Evolutionary conservation across 805 yeast species (phyloP).

Genomic region (Ogataea parapolymorpha): DNA sequence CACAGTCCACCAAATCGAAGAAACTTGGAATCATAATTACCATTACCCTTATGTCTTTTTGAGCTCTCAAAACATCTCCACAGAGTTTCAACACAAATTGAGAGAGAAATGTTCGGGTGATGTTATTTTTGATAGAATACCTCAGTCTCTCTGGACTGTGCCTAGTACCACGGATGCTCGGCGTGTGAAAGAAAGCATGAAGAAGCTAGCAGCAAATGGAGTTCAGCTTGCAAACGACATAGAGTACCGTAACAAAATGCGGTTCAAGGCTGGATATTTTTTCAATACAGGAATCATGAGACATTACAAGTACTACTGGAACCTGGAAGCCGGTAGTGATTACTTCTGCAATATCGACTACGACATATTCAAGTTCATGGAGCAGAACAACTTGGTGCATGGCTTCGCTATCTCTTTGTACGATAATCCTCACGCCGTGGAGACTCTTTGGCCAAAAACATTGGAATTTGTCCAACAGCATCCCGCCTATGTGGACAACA

Average conservation of each 20-base stretch:
- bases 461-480: conserved; percentile 56
- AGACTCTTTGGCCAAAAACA: conserved; percentile 73
- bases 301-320: conserved; percentile 85
- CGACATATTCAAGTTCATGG: conserved; percentile 81
- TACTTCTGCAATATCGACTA: conserved; percentile 73
- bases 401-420: conserved; percentile 74
- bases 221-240: conserved; percentile 72
- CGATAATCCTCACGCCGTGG: conserved; percentile 62
- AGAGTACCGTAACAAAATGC: conserved; percentile 83
- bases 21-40: conserved; percentile 58
- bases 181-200: conserved; percentile 11
- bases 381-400: conserved; percentile 63
- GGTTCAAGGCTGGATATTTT: conserved; percentile 82
- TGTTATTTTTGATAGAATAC: conserved; percentile 27
- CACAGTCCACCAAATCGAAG: conserved; percentile 57
- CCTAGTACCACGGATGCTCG: conserved; percentile 52
- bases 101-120: conserved; percentile 32
- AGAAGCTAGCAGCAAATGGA: conserved; percentile 34
- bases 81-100: conserved; percentile 47
- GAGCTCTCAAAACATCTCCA: conserved; percentile 62
- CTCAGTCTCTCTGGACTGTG: conserved; percentile 50
- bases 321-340: conserved; percentile 81
- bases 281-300: conserved; percentile 64
- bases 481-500: conserved; percentile 54
- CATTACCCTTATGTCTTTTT: conserved; percentile 72